Base-by-base conservation (phyloP, 495 filamentous ascomycete species). In the Neurospora africana region DNA sequence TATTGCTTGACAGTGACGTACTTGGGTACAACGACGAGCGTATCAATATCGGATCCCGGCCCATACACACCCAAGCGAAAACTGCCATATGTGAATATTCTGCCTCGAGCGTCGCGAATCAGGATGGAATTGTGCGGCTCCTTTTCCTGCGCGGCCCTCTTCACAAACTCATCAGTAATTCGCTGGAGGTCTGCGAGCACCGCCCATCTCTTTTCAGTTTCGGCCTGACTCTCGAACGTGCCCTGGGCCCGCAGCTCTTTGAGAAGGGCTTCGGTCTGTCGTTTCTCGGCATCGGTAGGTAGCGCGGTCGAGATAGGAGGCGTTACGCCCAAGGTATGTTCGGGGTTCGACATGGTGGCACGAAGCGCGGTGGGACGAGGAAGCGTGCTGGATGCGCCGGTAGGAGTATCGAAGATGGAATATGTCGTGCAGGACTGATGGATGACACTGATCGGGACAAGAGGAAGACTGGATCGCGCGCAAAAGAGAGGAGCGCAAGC, bases 21-120 rank as follows among this genome's bases (percentile, higher is more conserved):
- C 78, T 91, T 93, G 21, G 95, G 95, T 36, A 89, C 93, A 37
- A 97, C 91, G 44, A 98, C 88, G 21, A 99, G 88, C 19, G 95
- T 98, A 82, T 99, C 95, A 76, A 99, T 97, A 88, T 99, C 95
- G 40, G 96, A 97, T 65, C 92, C 93, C 69, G 95, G 95, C 3
- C 94, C 94, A 83, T 94, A 97, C 58, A 97, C 95, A 53, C 96
- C 96, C 10, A 99, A 83, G 36, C 93, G 88, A 80, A 92, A 99
- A 82, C 96, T 98, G 69, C 95, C 95, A 81, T 92, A 99, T 0
- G 96, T 94, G 79, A 95, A 97, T 47, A 99, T 89, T 82, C 94
- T 93, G 43, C 94, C 96, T 58, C 93, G 93, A 1, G 93, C 90
- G 72, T 89, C 87, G 53, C 94, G 91, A 35, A 96, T 87, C 19